Base-by-base conservation (phyloP, 1,284 basidiomycete species). In the Megacollybia platyphylla region DNA sequence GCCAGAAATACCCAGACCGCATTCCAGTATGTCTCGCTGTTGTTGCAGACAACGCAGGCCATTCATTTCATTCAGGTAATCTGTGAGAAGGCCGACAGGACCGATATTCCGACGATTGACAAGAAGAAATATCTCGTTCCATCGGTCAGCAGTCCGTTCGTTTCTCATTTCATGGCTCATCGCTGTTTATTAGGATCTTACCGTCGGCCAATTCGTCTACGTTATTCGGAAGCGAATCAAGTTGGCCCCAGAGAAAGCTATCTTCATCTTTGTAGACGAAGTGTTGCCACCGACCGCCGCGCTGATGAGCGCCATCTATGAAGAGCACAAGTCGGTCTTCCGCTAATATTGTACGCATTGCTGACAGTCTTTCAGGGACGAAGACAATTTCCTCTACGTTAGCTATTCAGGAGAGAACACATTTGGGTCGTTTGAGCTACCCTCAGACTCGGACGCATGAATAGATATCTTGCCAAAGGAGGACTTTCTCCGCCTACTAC, bases 61-160 rank as follows among this genome's bases (percentile, higher is more conserved):
- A 49, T 44, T 45, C 31, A 30, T 41, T 43, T 50, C 41, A 48
- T 45, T 46, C 48, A 97, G 92, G 93, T 98, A 50, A 99, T 99
- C 64, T 99, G 96, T 67, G 96, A 99, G 77, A 97, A 97, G 71
- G 94, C 92, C 42, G 94, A 98, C 70, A 81, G 89, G 59, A 96
- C 93, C 45, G 96, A 99, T 65, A 97, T 98, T 59, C 91, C 93
- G 0, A 94, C 92, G 15, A 97, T 99, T 58, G 96, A 98, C 76
- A 99, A 99, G 88, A 98, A 98, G 87, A 99, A 98, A 73, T 99
- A 98, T 56, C 74, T 99, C 38, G 96, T 98, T 3, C 96, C 96
- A 42, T 94, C 92, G 42, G 90, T 93, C 56, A 52, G 79, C 61
- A 6, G 13, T 20, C 36, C 4, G 11, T 10, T 18, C 20, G 11